Evolutionary conservation across 2,329 filamentous ascomycete species (phyloP).

Genomic region (Diaporthe capsici): DNA sequence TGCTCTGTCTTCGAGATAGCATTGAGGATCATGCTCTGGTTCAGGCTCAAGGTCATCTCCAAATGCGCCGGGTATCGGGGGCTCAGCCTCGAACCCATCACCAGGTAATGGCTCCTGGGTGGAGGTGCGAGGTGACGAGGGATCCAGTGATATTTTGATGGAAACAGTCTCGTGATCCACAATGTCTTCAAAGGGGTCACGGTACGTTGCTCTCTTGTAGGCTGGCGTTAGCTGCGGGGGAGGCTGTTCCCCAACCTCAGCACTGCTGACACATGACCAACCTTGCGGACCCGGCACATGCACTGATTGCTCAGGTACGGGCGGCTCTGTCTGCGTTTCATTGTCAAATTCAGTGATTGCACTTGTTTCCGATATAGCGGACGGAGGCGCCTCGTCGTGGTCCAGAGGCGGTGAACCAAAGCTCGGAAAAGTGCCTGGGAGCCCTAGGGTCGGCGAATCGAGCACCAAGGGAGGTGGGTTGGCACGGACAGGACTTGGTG

Average conservation of each 20-base stretch:
- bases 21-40: conserved; percentile 32
- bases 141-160: conserved; percentile 58
- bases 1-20: conserved; percentile 39
- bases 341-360: conserved; percentile 79
- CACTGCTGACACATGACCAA: conserved; percentile 8
- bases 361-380: conserved; percentile 72
- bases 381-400: conserved; percentile 66
- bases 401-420: conserved; percentile 53
- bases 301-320: conserved; percentile 50
- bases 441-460: conserved; percentile 77
- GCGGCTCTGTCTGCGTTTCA: conserved; percentile 75
- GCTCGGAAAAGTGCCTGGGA: conserved; percentile 73
- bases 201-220: conserved; percentile 59
- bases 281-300: conserved; percentile 39
- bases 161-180: conserved; percentile 55
- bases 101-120: conserved; percentile 37
- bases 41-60: conserved; percentile 47
- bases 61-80: conserved; percentile 50
- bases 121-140: conserved; percentile 45
- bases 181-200: conserved; percentile 64
- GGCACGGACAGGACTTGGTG: conserved; percentile 22
- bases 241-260: conserved; percentile 44
- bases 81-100: conserved; percentile 45
- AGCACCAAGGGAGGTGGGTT: conserved; percentile 43
- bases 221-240: conserved; percentile 46